Percentiles rank a stretch among this genome's conserved stretches.
Evolutionary conservation across 1,139 yeast genomes (phyloP).

Genomic region (Kodamaea fungicola): DNA sequence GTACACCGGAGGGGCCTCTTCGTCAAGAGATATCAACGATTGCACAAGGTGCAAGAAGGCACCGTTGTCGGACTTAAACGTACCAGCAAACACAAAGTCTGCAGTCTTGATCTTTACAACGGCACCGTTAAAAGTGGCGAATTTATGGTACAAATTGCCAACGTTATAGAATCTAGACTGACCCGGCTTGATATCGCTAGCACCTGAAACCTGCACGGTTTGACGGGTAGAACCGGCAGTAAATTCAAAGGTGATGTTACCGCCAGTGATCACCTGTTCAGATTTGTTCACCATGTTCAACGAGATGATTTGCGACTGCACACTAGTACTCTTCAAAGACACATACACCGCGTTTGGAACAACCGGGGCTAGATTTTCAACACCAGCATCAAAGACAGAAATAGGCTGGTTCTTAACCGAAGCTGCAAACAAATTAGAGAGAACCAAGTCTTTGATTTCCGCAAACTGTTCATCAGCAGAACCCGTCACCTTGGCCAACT

Average conservation of each 20-base stretch:
- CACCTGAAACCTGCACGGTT: conserved; percentile 23
- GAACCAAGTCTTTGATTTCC: conserved; percentile 2
- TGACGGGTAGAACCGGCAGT: conserved; percentile 10
- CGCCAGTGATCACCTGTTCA: conserved; percentile 23
- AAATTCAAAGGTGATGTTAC: conserved; percentile 25
- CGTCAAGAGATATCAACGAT: conserved; percentile 2
- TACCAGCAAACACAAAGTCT: conserved; percentile 25
- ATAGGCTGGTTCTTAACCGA: neutral
- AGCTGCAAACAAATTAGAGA: conserved; percentile 1
- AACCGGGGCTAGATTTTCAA: conserved; percentile 1
- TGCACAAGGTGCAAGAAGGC: conserved; percentile 8
- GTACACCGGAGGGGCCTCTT: conserved; percentile 4
- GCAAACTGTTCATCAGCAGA: conserved; percentile 17
- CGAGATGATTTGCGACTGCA: conserved; percentile 19
- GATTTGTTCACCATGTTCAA: conserved; percentile 24
- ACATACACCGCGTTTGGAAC: conserved; percentile 2
- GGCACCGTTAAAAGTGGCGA: conserved; percentile 9
- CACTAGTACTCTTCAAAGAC: conserved; percentile 7
- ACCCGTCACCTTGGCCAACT: conserved; percentile 12
- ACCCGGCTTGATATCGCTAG: conserved; percentile 25
- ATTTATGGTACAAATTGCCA: conserved; percentile 9
- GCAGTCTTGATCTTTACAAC: conserved; percentile 20
- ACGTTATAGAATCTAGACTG: conserved; percentile 31
- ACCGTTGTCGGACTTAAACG: conserved; percentile 11
- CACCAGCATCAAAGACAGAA: conserved; percentile 1